These are phyloP conservation scores for Colletotrichum lupini DNA, from an alignment of 2,329 filamentous ascomycete species.

Conservation along the genomic window DNA sequence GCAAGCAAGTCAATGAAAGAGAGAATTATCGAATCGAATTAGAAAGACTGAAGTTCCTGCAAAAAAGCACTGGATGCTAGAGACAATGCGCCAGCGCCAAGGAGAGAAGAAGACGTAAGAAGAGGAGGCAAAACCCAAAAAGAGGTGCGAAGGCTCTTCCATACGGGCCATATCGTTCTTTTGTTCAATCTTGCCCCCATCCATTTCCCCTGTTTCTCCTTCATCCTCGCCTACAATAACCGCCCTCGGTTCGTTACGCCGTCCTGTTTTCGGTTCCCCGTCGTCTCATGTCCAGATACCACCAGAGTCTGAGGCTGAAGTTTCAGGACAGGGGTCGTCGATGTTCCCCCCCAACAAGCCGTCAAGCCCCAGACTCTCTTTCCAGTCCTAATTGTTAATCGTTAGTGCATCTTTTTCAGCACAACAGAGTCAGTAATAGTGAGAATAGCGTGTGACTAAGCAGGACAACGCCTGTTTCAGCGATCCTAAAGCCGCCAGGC, in stretches of 20 bases:
- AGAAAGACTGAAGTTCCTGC: not conserved
- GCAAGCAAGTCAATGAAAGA: not conserved
- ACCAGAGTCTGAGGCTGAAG: conserved; percentile 25
- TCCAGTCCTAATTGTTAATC: not conserved
- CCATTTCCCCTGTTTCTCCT: not conserved
- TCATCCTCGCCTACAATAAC: not conserved
- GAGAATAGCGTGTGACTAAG: too few species aligned
- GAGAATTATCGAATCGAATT: not conserved
- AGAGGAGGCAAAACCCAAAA: not conserved
- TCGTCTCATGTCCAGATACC: conserved; percentile 7
- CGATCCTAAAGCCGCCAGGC: conserved; percentile 12
- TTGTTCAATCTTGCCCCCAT: conserved; percentile 1
- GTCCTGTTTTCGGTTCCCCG: not conserved
- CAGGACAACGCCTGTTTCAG: conserved; percentile 16
- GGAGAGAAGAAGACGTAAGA: conserved; percentile 9
- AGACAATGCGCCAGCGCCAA: conserved; percentile 33
- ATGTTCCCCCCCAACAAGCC: not conserved
- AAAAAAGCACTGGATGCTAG: not conserved
- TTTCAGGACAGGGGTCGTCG: conserved; percentile 38
- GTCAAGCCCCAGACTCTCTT: not conserved
- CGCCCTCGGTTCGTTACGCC: not conserved
- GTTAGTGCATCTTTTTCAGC: too few species aligned
- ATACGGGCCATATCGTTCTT: not conserved
- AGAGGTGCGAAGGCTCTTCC: too few species aligned
- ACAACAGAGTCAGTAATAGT: too few species aligned